These are phyloP conservation scores for Pleodorina starrii DNA, from an alignment of 139 green algal species.

Conservation along the genomic window DNA sequence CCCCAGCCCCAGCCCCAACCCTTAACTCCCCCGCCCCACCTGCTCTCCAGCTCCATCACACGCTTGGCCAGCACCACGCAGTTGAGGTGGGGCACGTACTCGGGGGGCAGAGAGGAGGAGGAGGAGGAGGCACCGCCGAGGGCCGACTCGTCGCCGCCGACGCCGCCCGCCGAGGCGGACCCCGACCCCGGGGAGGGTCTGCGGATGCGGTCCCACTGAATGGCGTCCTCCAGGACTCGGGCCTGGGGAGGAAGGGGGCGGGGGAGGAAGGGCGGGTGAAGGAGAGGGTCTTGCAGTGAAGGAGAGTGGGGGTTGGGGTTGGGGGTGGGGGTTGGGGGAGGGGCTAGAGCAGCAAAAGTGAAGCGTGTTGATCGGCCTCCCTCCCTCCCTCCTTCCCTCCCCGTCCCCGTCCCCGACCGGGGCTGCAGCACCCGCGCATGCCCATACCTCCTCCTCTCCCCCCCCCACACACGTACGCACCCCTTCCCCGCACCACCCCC, in stretches of 20 bases:
- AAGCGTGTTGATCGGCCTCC: too few species aligned
- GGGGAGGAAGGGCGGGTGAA: too few species aligned
- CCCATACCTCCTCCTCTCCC: not conserved
- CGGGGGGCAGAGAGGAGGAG: not conserved
- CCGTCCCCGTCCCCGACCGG: too few species aligned
- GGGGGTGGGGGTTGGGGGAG: too few species aligned
- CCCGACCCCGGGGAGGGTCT: not conserved
- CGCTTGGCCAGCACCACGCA: conserved; percentile 1
- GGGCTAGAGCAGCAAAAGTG: too few species aligned
- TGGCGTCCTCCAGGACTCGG: conserved; percentile 31
- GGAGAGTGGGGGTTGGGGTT: too few species aligned
- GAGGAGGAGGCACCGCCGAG: not conserved
- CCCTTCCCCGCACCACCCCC: not conserved
- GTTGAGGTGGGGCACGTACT: not conserved
- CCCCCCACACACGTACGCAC: not conserved
- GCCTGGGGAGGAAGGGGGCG: not conserved
- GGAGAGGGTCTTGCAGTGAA: too few species aligned
- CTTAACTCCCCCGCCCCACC: not conserved
- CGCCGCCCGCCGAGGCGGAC: not conserved
- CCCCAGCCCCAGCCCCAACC: not conserved
- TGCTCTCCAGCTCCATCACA: not conserved
- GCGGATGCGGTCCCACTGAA: conserved; percentile 34
- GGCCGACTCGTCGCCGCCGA: too few species aligned
- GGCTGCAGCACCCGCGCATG: not conserved
- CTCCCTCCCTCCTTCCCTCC: too few species aligned